phyloP scores from a whole-genome alignment of 108 stramenopile species.

The Conticribra guillardii region DNA sequence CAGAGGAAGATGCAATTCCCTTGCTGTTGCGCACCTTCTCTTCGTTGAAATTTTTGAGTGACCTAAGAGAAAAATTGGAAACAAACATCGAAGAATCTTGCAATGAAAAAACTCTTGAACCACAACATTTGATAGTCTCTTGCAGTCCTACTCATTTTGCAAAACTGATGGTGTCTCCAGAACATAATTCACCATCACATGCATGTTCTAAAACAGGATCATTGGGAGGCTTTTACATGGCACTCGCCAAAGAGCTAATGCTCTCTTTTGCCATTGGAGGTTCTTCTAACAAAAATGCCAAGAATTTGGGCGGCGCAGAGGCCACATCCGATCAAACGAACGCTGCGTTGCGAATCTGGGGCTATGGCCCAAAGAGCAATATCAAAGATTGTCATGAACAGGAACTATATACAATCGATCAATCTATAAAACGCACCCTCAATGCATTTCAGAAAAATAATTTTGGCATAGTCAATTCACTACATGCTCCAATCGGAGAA shows the following conservation, averaged over 20 bases:
- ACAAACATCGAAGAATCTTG: too few relatives aligned
- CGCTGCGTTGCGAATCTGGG: slow-evolving; percentile 21
- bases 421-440: slow-evolving; percentile 25
- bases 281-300: not conserved
- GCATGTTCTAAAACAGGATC: not conserved
- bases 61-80: too few relatives aligned
- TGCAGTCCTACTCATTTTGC: slow-evolving; percentile 36
- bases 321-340: too few relatives aligned
- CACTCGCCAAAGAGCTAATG: slow-evolving; percentile 36
- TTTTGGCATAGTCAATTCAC: slow-evolving; percentile 65
- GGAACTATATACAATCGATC: slow-evolving; percentile 7
- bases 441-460: slow-evolving; percentile 61
- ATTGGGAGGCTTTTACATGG: slow-evolving; percentile 1
- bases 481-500: slow-evolving; percentile 50
- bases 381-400: not conserved
- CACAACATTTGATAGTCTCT: slow-evolving; percentile 8
- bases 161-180: slow-evolving; percentile 25
- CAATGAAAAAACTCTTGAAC: not conserved
- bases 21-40: slow-evolving; percentile 32
- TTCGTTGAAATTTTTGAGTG: slow-evolving; percentile 18
- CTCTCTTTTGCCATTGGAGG: slow-evolving; percentile 14
- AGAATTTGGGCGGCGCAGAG: too few relatives aligned
- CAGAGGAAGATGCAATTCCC: slow-evolving; percentile 41
- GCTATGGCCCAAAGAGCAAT: slow-evolving; percentile 21
- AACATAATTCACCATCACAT: slow-evolving; percentile 1